These are phyloP conservation scores for Pseudogymnoascus destructans DNA, from an alignment of 2,329 filamentous ascomycete genomes.

Conservation along the genomic window DNA sequence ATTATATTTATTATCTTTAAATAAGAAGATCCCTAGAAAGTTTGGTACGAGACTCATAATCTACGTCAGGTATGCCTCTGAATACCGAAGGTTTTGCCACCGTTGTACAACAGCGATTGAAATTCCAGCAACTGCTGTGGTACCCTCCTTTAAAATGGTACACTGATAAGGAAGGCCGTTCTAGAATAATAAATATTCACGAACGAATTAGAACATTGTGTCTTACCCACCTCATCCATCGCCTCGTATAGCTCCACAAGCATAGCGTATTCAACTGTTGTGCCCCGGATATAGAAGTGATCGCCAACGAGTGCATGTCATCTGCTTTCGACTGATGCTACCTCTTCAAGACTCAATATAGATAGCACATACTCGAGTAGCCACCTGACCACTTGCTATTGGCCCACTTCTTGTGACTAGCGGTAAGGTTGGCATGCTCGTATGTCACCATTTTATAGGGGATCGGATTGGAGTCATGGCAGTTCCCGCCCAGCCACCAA, in stretches of 20 bases:
- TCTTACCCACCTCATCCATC: neutral
- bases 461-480: neutral
- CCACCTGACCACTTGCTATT: neutral
- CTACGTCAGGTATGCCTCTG: neutral
- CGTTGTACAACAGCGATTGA: neutral
- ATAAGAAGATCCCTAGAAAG: neutral
- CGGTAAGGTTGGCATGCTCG: neutral
- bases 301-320: neutral
- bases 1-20: neutral
- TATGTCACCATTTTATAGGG: neutral
- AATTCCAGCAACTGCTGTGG: neutral
- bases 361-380: too few relatives aligned
- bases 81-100: neutral
- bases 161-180: neutral
- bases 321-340: neutral
- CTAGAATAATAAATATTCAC: neutral
- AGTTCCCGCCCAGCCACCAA: neutral
- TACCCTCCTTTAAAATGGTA: neutral
- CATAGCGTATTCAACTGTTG: neutral
- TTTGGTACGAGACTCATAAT: neutral
- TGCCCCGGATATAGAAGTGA: neutral
- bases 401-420: neutral
- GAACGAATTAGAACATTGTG: neutral
- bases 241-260: neutral
- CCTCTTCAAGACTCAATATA: neutral